phyloP scores from a whole-genome alignment of 2,329 filamentous ascomycete genomes.

The Fusarium palustre region DNA sequence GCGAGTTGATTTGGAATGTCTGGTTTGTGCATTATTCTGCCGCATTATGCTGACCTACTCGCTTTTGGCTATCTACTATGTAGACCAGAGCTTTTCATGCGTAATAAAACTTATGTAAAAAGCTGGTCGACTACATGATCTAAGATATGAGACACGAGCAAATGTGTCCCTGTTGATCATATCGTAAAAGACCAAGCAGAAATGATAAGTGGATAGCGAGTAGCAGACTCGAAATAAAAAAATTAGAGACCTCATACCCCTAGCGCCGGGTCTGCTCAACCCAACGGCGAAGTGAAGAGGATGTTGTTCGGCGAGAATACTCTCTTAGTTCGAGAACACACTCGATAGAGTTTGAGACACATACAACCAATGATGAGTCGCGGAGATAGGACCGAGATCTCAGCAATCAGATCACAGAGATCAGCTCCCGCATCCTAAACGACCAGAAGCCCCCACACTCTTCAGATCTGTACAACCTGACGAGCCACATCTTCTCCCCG shows the following conservation, averaged over 20 bases:
- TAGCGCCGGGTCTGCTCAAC: neutral
- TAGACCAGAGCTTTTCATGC: neutral
- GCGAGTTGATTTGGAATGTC: neutral
- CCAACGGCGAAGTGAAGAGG: neutral
- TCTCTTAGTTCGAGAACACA: neutral
- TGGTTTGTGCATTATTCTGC: neutral
- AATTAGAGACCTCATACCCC: neutral
- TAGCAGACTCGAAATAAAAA: no score
- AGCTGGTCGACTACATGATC: neutral
- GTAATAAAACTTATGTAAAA: neutral
- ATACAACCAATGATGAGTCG: slow-evolving; percentile 10
- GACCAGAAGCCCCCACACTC: slow-evolving; percentile 19
- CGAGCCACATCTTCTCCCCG: slow-evolving; percentile 13
- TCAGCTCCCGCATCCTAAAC: slow-evolving; percentile 3
- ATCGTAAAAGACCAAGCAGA: neutral
- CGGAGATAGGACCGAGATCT: neutral
- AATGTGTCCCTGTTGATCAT: no score
- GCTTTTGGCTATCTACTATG: no score
- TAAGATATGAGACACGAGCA: no score
- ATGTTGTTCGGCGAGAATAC: neutral
- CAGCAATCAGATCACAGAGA: neutral
- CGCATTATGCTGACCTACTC: neutral
- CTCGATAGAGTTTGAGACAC: neutral
- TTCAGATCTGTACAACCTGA: slow-evolving; percentile 23
- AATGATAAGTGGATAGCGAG: no score